Percentiles rank a stretch among this genome's conserved stretches.
Conservation (phyloP, 345 rosid genomes). For the Physaria fendleri region DNA sequence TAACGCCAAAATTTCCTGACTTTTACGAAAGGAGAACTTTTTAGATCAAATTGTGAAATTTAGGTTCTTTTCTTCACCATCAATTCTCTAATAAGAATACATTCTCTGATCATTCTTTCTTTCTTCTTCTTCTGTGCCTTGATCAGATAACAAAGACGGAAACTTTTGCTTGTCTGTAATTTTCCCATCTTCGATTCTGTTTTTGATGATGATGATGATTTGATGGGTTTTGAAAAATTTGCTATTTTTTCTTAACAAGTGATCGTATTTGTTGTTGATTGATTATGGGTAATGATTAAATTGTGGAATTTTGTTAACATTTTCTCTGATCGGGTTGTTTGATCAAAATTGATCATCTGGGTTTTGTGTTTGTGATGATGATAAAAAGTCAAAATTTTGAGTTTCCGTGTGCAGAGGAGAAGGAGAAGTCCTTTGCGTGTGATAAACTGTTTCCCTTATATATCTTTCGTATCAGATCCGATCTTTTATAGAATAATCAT, state of each 20-base stretch:
- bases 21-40: conserved; percentile 1
- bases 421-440: conserved; percentile 31
- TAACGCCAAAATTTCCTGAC: conserved; percentile 22
- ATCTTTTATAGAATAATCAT: conserved; percentile 3
- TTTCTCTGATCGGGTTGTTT: conserved; percentile 5
- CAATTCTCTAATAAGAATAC: conserved; percentile 21
- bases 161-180: conserved; percentile 31
- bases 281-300: conserved; percentile 36
- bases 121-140: conserved; percentile 21
- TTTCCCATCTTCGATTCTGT: conserved; percentile 20
- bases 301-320: background rate
- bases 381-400: conserved; percentile 19
- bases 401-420: conserved; percentile 30
- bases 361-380: conserved; percentile 5
- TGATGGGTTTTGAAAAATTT: conserved; percentile 43
- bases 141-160: conserved; percentile 23
- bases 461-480: conserved; percentile 29
- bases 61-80: conserved; percentile 14
- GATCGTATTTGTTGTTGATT: conserved; percentile 25
- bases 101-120: conserved; percentile 18
- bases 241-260: conserved; percentile 33
- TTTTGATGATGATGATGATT: conserved; percentile 22
- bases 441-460: conserved; percentile 16
- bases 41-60: conserved; percentile 2
- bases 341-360: conserved; percentile 19